Evolutionary conservation across 495 filamentous ascomycete species (phyloP), one percentile per base, ranked within the genome.

Genomic region (Penicillium fimorum): DNA sequence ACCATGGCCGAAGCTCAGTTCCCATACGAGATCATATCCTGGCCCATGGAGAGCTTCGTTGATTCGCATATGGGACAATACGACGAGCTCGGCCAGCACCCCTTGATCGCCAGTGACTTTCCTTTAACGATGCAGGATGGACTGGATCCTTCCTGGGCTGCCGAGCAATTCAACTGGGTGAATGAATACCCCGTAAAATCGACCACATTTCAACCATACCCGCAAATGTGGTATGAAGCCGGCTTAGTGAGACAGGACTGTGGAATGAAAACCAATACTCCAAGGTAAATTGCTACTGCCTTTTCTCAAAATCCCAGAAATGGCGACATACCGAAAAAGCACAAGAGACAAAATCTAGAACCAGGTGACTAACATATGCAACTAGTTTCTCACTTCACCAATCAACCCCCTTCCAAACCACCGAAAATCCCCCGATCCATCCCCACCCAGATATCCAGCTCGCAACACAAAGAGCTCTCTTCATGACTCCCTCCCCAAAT

Each of bases 391-490:
- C n/a, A 42, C 49, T 15, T 35, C 15, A n/a, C 22, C 47, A 24
- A 55, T 33, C 46, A 24, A 57, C 33, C 29, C 35, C 20, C n/a
- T 46, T 20, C 45, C 24, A 13, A 15, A 55, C 2, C 25, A 8
- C 20, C 45, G 38, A 53, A 30, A 50, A 43, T 12, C 25, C 37
- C 22, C 58, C 56, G 45, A 53, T 59, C 24, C 58, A 57, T 37
- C 52, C 55, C 50, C 59, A 11, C 45, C 56, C 30, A 10, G 37
- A 45, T 69, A 64, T 11, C 29, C 61, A 67, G 10, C 46, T 69
- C 3, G 69, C 70, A 22, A 69, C 67, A 20, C 66, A 75, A 57
- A 57, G 72, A 29, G 72, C 72, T 9, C 63, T 75, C 12, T 75
- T 70, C 54, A 73, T 75, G 70, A 61, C 57, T 24, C 67, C 64